A percentile compares a stretch with the other conserved stretches of the same genome.
phyloP scores from a whole-genome alignment of 768 basidiomycete species.

The Suillus decipiens region DNA sequence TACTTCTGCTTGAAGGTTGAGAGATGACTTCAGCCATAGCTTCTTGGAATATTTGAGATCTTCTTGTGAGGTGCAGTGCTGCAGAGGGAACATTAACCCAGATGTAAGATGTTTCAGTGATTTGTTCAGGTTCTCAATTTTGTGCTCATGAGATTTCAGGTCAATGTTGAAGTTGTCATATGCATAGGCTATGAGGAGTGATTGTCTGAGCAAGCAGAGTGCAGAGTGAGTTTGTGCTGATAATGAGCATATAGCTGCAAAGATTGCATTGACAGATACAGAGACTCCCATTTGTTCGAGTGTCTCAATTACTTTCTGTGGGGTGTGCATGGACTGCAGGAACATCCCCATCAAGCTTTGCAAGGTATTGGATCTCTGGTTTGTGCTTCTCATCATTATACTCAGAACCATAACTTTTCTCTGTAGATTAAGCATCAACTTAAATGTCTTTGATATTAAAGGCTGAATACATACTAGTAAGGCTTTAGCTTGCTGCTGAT shows the following conservation, averaged over 20 bases:
- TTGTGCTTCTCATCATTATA: conserved; percentile 30
- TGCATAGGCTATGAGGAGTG: conserved; percentile 30
- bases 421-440: neutral
- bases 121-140: conserved; percentile 29
- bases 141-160: conserved; percentile 31
- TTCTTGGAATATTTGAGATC: conserved; percentile 34
- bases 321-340: conserved; percentile 28
- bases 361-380: conserved; percentile 19
- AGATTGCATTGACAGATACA: conserved; percentile 29
- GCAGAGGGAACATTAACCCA: conserved; percentile 21
- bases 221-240: conserved; percentile 21
- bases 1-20: conserved; percentile 20
- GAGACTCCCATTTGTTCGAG: conserved; percentile 34
- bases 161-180: conserved; percentile 48
- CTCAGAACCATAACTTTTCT: neutral
- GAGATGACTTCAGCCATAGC: conserved; percentile 32
- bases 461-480: neutral
- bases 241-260: conserved; percentile 28
- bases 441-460: neutral
- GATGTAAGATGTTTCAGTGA: conserved; percentile 25
- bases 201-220: conserved; percentile 26
- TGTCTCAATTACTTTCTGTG: conserved; percentile 31
- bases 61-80: conserved; percentile 20
- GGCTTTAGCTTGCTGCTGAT: neutral
- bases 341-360: conserved; percentile 18